phyloP scores from a whole-genome alignment of 2,329 filamentous ascomycete genomes.

The Fusarium phyllophilum region DNA sequence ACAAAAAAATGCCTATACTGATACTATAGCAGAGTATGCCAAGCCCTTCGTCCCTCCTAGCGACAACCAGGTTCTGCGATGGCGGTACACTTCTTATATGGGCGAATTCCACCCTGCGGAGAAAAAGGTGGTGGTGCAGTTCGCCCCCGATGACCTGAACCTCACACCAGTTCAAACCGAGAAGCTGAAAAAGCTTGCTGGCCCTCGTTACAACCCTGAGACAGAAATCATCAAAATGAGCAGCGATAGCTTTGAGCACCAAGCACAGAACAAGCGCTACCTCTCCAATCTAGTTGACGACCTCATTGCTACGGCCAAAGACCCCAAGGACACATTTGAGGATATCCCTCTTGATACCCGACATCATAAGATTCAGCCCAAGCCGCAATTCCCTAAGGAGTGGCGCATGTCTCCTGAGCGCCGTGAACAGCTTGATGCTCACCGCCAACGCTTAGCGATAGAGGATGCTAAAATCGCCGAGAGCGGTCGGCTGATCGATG shows the following conservation, averaged over 20 bases:
- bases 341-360: constrained; percentile 91
- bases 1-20: constrained; percentile 9
- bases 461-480: constrained; percentile 66
- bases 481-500: constrained; percentile 68
- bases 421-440: constrained; percentile 70
- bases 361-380: constrained; percentile 78
- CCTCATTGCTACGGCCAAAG: constrained; percentile 80
- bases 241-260: constrained; percentile 86
- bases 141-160: constrained; percentile 77
- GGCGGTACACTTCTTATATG: constrained; percentile 97
- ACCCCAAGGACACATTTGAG: constrained; percentile 82
- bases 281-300: constrained; percentile 80
- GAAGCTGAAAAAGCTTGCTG: constrained; percentile 90
- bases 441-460: constrained; percentile 62
- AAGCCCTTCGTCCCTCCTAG: constrained; percentile 82
- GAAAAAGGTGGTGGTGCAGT: constrained; percentile 94
- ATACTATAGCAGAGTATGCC: constrained; percentile 72
- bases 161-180: constrained; percentile 74
- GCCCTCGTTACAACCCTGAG: constrained; percentile 86
- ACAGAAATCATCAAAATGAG: constrained; percentile 87
- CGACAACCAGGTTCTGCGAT: constrained; percentile 78
- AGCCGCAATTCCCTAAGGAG: constrained; percentile 78
- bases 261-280: constrained; percentile 97
- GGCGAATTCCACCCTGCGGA: constrained; percentile 92
- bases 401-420: constrained; percentile 84